These are phyloP conservation scores for Drosera spatulata DNA, from an alignment of 179 eudicot species.

Conservation along the genomic window DNA sequence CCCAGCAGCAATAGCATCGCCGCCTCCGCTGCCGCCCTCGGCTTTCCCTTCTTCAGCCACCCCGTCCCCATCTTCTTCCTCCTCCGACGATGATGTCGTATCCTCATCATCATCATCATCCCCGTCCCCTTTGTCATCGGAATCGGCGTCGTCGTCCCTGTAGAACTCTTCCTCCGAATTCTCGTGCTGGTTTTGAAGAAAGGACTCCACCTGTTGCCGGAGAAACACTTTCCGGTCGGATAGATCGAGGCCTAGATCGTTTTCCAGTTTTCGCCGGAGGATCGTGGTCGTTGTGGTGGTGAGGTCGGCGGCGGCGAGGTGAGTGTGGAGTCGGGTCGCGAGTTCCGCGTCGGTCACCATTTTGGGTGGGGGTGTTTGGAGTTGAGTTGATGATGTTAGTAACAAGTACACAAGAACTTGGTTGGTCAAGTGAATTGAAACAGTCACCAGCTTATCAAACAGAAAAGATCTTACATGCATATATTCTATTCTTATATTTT, in stretches of 20 bases:
- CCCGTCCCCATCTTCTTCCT: slow-evolving; percentile 5
- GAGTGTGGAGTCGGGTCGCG: slow-evolving; percentile 38
- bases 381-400: neutral
- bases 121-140: slow-evolving; percentile 13
- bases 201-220: slow-evolving; percentile 53
- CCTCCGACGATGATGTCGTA: slow-evolving; percentile 15
- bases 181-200: slow-evolving; percentile 41
- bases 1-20: slow-evolving; percentile 3
- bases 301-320: slow-evolving; percentile 50
- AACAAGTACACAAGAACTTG: no score
- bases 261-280: slow-evolving; percentile 52
- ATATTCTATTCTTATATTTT: no score
- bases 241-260: slow-evolving; percentile 73
- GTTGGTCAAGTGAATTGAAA: no score
- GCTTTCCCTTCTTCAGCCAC: slow-evolving; percentile 7
- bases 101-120: no score
- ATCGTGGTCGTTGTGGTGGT: slow-evolving; percentile 55
- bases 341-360: slow-evolving; percentile 63
- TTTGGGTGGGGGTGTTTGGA: neutral
- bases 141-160: neutral
- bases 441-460: no score
- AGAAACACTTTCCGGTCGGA: slow-evolving; percentile 56
- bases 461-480: no score
- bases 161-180: slow-evolving; percentile 15
- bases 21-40: slow-evolving; percentile 7